Base-by-base conservation (phyloP, 139 green algal species). In the Coelastrella sp. region DNA sequence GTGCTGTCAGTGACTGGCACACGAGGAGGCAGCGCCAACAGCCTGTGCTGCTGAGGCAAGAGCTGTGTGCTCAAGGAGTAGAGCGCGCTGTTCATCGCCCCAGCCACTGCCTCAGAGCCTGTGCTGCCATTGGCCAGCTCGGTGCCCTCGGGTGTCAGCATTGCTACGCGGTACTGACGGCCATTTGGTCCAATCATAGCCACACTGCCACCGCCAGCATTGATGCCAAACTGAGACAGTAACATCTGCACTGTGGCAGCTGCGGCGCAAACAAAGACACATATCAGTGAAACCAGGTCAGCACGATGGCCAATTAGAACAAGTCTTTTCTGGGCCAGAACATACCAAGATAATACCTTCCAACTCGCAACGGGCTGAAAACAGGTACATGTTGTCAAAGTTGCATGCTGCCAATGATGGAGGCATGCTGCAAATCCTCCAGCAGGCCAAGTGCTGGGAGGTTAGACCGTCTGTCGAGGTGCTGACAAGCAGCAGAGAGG, bases 41-140 rank as follows among this genome's bases (percentile, higher is more conserved):
- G 82, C 4, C 93, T 84, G 86, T 94, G 91, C 89, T 93, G 91
- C 22, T 71, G 59, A 16, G 88, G 88, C 88, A 93, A 81, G 11
- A 93, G 83, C 22, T 78, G 74, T n/a, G 57, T 73, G 5, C 76
- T 83, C 16, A 91, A 20, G 54, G 57, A 58, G 23, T 88, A 71
- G 68, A 92, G 60, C 5, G 56, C 75, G 7, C 76, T 65, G 17
- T 58, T 68, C 86, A 75, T 87, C 58, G 47, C 71, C 68, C 73
- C 78, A 22, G 58, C 82, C 22, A 57, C 76, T 2, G 82, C 60
- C 23, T 47, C 59, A 14, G 57, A 20, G 66, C 7, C 8, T 3
- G 20, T 74, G 19, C 22, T 76, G 83, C 83, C 56, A 59, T 19
- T 66, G 65, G 83, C 71, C 16, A 58, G 23, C 19, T 78, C 82